Percentiles rank a stretch among this genome's conserved stretches.
Evolutionary conservation across 2,329 filamentous ascomycete species (phyloP).

Genomic region (Pseudogymnoascus sp.): DNA sequence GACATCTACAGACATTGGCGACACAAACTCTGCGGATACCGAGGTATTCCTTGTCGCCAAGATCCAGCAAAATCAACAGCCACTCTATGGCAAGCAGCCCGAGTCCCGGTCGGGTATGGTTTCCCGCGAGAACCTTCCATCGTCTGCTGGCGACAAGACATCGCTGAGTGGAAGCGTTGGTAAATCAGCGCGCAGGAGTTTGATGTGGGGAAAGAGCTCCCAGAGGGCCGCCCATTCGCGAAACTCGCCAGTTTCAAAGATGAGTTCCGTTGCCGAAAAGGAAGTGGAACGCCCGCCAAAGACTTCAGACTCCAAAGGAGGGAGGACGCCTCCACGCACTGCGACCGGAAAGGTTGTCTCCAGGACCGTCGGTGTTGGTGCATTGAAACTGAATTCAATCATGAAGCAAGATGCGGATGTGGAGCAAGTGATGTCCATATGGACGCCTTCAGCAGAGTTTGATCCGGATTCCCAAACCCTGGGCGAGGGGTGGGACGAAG

Average conservation of each 20-base stretch:
- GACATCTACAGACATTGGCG: constrained; percentile 47
- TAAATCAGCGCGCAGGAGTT: constrained; percentile 51
- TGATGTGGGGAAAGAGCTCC: constrained; percentile 62
- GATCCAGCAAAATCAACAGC: constrained; percentile 38
- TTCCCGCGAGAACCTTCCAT: constrained; percentile 21
- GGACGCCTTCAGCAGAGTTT: constrained; percentile 54
- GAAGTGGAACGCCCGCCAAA: background rate
- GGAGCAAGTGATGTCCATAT: constrained; percentile 71
- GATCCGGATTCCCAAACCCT: constrained; percentile 47
- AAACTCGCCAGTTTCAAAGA: constrained; percentile 37
- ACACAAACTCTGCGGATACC: constrained; percentile 53
- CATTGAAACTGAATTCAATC: constrained; percentile 66
- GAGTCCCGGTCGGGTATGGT: constrained; percentile 20
- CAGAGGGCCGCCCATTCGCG: constrained; percentile 48
- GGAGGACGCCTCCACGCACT: constrained; percentile 42
- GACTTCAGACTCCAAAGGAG: background rate
- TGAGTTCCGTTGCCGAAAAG: constrained; percentile 41
- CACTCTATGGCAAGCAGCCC: constrained; percentile 21
- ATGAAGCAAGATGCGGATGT: constrained; percentile 64
- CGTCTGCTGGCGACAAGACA: constrained; percentile 33
- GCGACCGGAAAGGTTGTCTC: constrained; percentile 46
- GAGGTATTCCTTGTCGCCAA: constrained; percentile 80
- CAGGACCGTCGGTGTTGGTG: constrained; percentile 67
- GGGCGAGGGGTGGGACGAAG: constrained; percentile 61
- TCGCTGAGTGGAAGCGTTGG: constrained; percentile 39